A percentile compares a stretch with the other conserved stretches of the same genome.
phyloP scores from a whole-genome alignment of 495 filamentous ascomycete genomes.

The Delitschia confertaspora region DNA sequence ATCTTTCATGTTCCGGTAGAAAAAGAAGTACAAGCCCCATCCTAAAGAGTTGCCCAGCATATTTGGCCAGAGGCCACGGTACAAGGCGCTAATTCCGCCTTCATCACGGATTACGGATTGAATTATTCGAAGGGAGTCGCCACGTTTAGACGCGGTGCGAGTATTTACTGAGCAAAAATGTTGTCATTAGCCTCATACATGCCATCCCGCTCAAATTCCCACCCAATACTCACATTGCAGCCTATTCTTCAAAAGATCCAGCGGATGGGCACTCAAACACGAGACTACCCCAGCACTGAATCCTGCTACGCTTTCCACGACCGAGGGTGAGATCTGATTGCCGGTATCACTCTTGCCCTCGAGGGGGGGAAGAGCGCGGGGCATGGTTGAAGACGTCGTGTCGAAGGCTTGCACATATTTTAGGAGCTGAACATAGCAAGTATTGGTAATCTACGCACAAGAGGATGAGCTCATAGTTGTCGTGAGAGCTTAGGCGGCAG shows the following conservation, averaged over 20 bases:
- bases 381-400: constrained; percentile 24
- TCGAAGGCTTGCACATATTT: constrained; percentile 3
- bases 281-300: constrained; percentile 79
- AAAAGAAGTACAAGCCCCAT: constrained; percentile 88
- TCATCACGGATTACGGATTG: constrained; percentile 49
- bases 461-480: no score
- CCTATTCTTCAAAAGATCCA: constrained; percentile 93
- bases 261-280: constrained; percentile 73
- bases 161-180: constrained; percentile 23
- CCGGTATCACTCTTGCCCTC: constrained; percentile 31
- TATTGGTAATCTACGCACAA: background rate
- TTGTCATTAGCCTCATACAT: background rate
- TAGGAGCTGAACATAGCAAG: background rate
- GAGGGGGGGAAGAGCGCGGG: constrained; percentile 35
- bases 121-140: constrained; percentile 48
- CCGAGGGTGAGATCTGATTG: constrained; percentile 57
- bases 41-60: constrained; percentile 80
- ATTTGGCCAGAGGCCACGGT: constrained; percentile 84
- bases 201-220: constrained; percentile 34
- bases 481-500: no score
- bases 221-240: constrained; percentile 59
- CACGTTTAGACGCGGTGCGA: constrained; percentile 34
- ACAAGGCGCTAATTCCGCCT: constrained; percentile 58
- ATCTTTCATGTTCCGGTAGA: constrained; percentile 53
- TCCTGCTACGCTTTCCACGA: constrained; percentile 84